A percentile compares a stretch with the other conserved stretches of the same genome.
These are phyloP conservation scores for Coleophoma cylindrospora DNA, from an alignment of 2,329 filamentous ascomycete species.

Conservation along the genomic window DNA sequence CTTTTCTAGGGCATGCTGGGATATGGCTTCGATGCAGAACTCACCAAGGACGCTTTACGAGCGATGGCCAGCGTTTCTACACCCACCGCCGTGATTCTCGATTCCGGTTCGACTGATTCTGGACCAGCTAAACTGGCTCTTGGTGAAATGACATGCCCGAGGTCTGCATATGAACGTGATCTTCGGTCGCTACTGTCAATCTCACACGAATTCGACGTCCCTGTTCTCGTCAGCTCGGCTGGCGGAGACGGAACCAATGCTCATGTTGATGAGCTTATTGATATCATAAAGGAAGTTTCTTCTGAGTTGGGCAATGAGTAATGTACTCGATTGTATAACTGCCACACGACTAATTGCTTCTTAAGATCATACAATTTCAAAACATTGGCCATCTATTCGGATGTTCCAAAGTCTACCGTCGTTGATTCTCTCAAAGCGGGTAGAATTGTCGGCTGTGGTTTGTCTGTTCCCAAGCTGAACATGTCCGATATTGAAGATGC, in stretches of 20 bases:
- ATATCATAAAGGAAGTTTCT: slow-evolving; percentile 33
- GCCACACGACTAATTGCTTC: not conserved
- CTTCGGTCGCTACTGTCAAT: slow-evolving; percentile 32
- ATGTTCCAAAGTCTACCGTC: slow-evolving; percentile 30
- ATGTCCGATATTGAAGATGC: slow-evolving; percentile 32
- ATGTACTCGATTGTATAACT: not conserved
- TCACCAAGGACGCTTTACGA: slow-evolving; percentile 12
- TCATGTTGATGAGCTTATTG: slow-evolving; percentile 34
- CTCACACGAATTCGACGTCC: slow-evolving; percentile 27
- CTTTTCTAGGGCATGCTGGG: slow-evolving; percentile 36
- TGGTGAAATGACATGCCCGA: slow-evolving; percentile 33
- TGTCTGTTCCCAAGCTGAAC: slow-evolving; percentile 34
- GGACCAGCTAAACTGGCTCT: slow-evolving; percentile 36
- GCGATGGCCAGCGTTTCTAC: slow-evolving; percentile 17
- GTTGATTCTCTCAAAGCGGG: slow-evolving; percentile 23
- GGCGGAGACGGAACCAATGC: slow-evolving; percentile 42
- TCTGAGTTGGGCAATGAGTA: slow-evolving; percentile 16
- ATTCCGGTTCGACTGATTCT: slow-evolving; percentile 30
- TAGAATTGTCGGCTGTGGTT: slow-evolving; percentile 31
- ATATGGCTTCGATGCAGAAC: slow-evolving; percentile 37
- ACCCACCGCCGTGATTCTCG: slow-evolving; percentile 29
- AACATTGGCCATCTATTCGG: slow-evolving; percentile 32
- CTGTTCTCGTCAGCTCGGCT: slow-evolving; percentile 37
- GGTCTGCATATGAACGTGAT: slow-evolving; percentile 36
- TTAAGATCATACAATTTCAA: slow-evolving; percentile 22